Evolutionary conservation across 2,329 filamentous ascomycete genomes (phyloP), one percentile per base, ranked within the genome.

Genomic region (Talaromyces marneffei): DNA sequence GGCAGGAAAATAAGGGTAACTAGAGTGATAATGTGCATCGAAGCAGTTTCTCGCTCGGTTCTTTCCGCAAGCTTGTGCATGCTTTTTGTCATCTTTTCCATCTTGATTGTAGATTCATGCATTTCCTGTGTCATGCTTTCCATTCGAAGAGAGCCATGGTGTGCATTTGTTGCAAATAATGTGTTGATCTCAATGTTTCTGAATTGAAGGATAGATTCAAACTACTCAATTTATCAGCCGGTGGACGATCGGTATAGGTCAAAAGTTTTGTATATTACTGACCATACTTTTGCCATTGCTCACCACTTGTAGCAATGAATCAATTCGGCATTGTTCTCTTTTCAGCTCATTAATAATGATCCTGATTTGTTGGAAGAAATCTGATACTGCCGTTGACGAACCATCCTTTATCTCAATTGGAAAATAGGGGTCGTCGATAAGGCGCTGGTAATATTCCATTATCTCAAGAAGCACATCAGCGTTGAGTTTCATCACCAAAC

Each of bases 1-100:
- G 56, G 56, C 1, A 58, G 56, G 25, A 58, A 58, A 18, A 58
- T 50, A 10, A 58, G 56, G 40, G 56, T 58, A n/a, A 46, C 56
- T 18, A 48, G 29, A 46, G 56, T 58, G 20, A 58, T 58, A 20
- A 58, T 58, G 23, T 58, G 56, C 56, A 58, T 58, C 20, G 44
- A 58, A 20, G 56, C 56, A 2, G 40, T 58, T 25, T 58, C 56
- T 31, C 44, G 29, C 29, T 58, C 56, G 3, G 56, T 58, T 33
- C 40, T 58, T 37, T 33, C 56, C 4, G 56, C 56, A 20, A 58
- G 8, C 31, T 35, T 58, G 56, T 58, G 42, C 56, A 58, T 58
- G 27, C 42, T 58, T 25, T 48, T 27, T 4, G 40, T 58, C 40
- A 58, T 35, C 42, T 35, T 40, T 27, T 48, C 40, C 56, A 58